Conservation (phyloP, 164 flowering plant species). For the Magnolia changhungtana region DNA sequence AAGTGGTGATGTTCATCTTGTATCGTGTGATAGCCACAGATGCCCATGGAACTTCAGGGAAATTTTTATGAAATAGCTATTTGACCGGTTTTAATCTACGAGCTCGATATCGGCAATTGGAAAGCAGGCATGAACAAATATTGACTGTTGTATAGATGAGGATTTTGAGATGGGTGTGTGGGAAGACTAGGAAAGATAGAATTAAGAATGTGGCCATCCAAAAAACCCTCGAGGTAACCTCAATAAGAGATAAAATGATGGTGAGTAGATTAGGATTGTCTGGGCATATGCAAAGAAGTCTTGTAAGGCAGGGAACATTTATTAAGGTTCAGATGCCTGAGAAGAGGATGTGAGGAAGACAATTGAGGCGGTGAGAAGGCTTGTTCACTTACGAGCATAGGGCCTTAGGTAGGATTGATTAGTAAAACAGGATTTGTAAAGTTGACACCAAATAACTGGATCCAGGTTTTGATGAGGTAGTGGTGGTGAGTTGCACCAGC, state of each 20-base stretch:
- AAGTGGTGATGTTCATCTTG: neutral
- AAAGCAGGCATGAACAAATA: neutral
- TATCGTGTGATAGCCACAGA: neutral
- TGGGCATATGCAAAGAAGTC: neutral
- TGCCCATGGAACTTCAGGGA: neutral
- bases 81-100: too few species aligned
- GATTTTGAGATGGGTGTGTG: neutral
- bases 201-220: too few species aligned
- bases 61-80: neutral
- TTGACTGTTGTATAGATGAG: neutral
- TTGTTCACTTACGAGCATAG: neutral
- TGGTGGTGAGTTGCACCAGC: neutral
- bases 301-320: neutral
- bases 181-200: neutral
- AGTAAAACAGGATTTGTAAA: neutral
- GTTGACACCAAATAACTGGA: neutral
- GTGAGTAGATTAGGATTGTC: neutral
- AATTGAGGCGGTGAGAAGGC: neutral
- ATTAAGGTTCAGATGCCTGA: neutral
- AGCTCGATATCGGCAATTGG: too few species aligned
- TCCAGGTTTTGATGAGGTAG: neutral
- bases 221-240: neutral
- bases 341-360: neutral
- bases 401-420: neutral
- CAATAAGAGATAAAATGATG: neutral